Conservation (phyloP, 345 rosid genomes). For the Reutealis trisperma region DNA sequence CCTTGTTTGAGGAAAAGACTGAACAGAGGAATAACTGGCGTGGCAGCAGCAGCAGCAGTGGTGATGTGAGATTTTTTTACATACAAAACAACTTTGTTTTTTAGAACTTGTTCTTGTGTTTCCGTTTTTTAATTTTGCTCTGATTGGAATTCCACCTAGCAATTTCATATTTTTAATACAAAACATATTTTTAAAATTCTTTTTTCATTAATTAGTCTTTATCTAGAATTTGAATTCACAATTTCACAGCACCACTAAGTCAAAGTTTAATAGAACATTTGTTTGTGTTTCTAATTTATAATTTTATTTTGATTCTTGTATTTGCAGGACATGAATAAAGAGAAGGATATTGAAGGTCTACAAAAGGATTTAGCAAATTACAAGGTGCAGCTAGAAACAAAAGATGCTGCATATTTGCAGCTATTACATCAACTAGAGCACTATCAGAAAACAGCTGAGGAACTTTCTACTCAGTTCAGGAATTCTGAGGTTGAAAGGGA, state of each 20-base stretch:
- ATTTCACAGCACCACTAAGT: no score
- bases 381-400: conserved; percentile 53
- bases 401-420: conserved; percentile 44
- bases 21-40: conserved; percentile 32
- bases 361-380: conserved; percentile 46
- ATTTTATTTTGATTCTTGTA: background rate
- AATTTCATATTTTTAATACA: no score
- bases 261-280: no score
- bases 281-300: background rate
- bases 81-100: background rate
- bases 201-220: no score
- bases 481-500: conserved; percentile 43
- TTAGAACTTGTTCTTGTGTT: background rate
- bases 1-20: conserved; percentile 39
- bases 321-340: conserved; percentile 32
- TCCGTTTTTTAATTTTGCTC: background rate
- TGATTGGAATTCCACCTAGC: background rate
- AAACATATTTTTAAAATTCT: no score
- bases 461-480: conserved; percentile 35
- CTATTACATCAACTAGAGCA: conserved; percentile 37
- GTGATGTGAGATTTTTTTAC: conserved; percentile 25
- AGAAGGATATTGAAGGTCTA: conserved; percentile 31
- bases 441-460: conserved; percentile 34
- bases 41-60: conserved; percentile 12
- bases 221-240: no score